phyloP scores from a whole-genome alignment of 1,139 yeast species.

The Candida smagusa region DNA sequence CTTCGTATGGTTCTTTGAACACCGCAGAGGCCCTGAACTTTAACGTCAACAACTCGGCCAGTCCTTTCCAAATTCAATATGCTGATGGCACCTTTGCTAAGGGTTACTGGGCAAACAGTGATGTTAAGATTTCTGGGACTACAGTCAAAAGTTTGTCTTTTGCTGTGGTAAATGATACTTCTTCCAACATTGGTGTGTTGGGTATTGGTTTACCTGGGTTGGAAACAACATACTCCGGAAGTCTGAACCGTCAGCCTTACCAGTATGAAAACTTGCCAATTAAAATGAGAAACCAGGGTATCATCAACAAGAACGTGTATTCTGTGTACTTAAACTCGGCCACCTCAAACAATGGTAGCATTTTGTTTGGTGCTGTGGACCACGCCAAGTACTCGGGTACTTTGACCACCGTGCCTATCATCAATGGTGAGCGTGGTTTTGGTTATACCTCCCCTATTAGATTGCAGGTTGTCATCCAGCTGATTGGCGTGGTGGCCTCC shows the following conservation, averaged over 20 bases:
- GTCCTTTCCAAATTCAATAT: conserved; percentile 46
- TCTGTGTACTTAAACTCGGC: conserved; percentile 36
- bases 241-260: conserved; percentile 13
- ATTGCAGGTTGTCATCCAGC: conserved; percentile 24
- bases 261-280: conserved; percentile 57
- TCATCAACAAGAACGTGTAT: conserved; percentile 46
- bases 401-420: conserved; percentile 31
- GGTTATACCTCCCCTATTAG: conserved; percentile 24
- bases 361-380: conserved; percentile 61
- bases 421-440: conserved; percentile 17
- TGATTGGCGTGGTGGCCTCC: conserved; percentile 3
- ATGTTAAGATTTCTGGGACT: conserved; percentile 35
- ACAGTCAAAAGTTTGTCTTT: conserved; percentile 46
- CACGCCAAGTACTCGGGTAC: conserved; percentile 47
- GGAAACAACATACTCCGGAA: conserved; percentile 33
- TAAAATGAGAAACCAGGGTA: conserved; percentile 48
- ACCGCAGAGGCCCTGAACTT: conserved; percentile 32
- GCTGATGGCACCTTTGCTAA: conserved; percentile 61
- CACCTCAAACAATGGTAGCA: conserved; percentile 29
- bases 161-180: conserved; percentile 47
- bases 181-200: conserved; percentile 45
- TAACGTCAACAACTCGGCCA: conserved; percentile 30
- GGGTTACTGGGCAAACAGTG: conserved; percentile 58
- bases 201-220: conserved; percentile 56
- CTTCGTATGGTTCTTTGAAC: conserved; percentile 38